These are phyloP conservation scores for Inonotus hispidus DNA, from an alignment of 1,284 basidiomycete species.

Conservation along the genomic window DNA sequence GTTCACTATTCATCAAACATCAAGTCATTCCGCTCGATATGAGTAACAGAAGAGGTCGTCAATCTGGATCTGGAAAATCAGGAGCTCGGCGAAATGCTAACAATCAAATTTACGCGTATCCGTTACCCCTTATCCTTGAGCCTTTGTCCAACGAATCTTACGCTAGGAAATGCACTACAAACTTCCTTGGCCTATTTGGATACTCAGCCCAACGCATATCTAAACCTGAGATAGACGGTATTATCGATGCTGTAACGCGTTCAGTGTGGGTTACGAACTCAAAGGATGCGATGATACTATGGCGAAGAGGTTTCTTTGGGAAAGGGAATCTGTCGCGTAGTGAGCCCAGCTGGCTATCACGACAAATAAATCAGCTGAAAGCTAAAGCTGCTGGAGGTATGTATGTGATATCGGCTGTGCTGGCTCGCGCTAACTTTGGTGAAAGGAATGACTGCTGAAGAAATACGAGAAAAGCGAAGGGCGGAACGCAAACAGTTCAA, in stretches of 20 bases:
- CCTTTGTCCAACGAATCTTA: slow-evolving; percentile 29
- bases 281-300: slow-evolving; percentile 65
- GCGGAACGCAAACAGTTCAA: slow-evolving; percentile 88
- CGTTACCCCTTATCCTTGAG: slow-evolving; percentile 56
- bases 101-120: slow-evolving; percentile 59
- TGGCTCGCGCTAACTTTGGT: background rate
- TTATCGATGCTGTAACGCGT: slow-evolving; percentile 67
- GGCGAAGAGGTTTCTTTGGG: slow-evolving; percentile 93
- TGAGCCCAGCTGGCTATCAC: slow-evolving; percentile 88
- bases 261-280: slow-evolving; percentile 76
- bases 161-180: slow-evolving; percentile 30
- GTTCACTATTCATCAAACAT: background rate
- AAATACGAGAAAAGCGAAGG: slow-evolving; percentile 80
- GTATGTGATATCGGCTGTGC: slow-evolving; percentile 21
- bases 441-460: slow-evolving; percentile 74
- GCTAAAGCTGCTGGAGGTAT: slow-evolving; percentile 51
- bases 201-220: slow-evolving; percentile 42
- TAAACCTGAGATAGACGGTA: slow-evolving; percentile 62
- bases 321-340: slow-evolving; percentile 92
- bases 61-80: slow-evolving; percentile 34
- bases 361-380: slow-evolving; percentile 63
- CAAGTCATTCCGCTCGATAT: background rate
- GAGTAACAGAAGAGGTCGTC: slow-evolving; percentile 14
- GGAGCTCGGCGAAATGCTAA: slow-evolving; percentile 53
- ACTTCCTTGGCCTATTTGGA: slow-evolving; percentile 49